Conservation (phyloP, 2,329 filamentous ascomycete genomes). For the Sclerotinia glacialis region DNA sequence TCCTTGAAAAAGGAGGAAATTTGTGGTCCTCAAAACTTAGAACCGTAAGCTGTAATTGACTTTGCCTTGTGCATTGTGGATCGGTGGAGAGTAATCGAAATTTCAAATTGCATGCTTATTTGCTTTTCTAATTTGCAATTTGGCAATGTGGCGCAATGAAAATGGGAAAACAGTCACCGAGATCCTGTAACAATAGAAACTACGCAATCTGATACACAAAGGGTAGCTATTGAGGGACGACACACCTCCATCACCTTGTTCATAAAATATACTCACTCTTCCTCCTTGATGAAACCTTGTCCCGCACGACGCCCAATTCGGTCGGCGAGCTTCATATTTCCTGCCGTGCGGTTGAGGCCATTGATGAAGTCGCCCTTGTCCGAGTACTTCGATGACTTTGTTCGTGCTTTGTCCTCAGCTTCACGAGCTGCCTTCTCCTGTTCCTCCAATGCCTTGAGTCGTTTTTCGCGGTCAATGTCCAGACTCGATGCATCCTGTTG, state of each 20-base stretch:
- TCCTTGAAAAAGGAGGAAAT: conserved; percentile 17
- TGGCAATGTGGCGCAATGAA: conserved; percentile 9
- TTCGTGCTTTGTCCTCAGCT: conserved; percentile 63
- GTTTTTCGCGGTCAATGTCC: conserved; percentile 65
- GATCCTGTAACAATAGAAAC: not conserved
- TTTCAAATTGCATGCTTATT: not conserved
- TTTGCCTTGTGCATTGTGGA: not conserved
- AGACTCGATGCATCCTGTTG: conserved; percentile 67
- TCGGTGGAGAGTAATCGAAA: conserved; percentile 1
- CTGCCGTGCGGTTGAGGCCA: conserved; percentile 58
- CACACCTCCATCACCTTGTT: conserved; percentile 6
- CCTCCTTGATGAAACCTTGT: conserved; percentile 48
- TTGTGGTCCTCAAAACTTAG: not conserved
- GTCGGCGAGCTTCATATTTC: conserved; percentile 51
- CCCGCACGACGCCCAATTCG: conserved; percentile 49
- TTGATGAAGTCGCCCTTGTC: conserved; percentile 64
- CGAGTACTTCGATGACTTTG: conserved; percentile 57
- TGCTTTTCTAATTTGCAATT: conserved; percentile 3
- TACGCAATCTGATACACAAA: not conserved
- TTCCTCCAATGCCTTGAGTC: conserved; percentile 64
- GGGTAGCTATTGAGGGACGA: not conserved
- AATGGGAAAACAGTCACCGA: not conserved
- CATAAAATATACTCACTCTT: conserved; percentile 33
- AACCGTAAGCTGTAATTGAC: not conserved
- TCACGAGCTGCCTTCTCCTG: conserved; percentile 63